A percentile compares a stretch with the other conserved stretches of the same genome.
phyloP scores from a whole-genome alignment of 352 stramenopile species.

The Phytophthora melonis region DNA sequence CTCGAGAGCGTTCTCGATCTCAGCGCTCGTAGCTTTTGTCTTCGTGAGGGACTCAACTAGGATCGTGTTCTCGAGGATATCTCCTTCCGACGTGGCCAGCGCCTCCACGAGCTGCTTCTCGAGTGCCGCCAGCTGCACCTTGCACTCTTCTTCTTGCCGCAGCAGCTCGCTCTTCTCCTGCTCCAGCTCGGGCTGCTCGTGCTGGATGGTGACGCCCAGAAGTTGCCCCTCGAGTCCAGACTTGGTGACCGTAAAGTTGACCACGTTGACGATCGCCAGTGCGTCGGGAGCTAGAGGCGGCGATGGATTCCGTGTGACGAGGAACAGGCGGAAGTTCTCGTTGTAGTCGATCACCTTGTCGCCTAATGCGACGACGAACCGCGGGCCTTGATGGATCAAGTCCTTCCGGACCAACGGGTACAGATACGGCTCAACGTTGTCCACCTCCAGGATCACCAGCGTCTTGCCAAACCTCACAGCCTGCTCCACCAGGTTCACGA shows the following conservation, averaged over 20 bases:
- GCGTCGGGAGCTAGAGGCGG: slow-evolving; percentile 91
- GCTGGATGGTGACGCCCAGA: slow-evolving; percentile 93
- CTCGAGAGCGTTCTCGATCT: slow-evolving; percentile 92
- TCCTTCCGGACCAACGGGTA: slow-evolving; percentile 94
- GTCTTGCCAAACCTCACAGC: slow-evolving; percentile 97
- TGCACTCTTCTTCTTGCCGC: slow-evolving; percentile 94
- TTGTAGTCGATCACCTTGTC: slow-evolving; percentile 96
- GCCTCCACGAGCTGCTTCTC: slow-evolving; percentile 95
- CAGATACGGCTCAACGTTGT: slow-evolving; percentile 93
- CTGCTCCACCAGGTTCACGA: slow-evolving; percentile 94
- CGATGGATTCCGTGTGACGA: slow-evolving; percentile 93
- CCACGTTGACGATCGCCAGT: slow-evolving; percentile 89
- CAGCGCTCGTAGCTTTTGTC: slow-evolving; percentile 93
- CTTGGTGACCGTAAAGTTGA: slow-evolving; percentile 97
- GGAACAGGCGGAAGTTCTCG: slow-evolving; percentile 93
- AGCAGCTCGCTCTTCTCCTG: slow-evolving; percentile 93
- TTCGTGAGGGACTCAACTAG: slow-evolving; percentile 95
- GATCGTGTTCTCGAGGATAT: slow-evolving; percentile 95
- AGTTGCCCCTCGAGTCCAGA: slow-evolving; percentile 94
- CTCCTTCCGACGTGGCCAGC: slow-evolving; percentile 94
- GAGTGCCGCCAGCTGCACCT: slow-evolving; percentile 92
- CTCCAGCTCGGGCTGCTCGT: slow-evolving; percentile 95
- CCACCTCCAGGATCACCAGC: slow-evolving; percentile 93
- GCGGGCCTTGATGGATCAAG: slow-evolving; percentile 91
- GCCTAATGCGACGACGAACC: slow-evolving; percentile 91